Conservation (phyloP, 345 rosid species). For the Pelargonium nanum region DNA sequence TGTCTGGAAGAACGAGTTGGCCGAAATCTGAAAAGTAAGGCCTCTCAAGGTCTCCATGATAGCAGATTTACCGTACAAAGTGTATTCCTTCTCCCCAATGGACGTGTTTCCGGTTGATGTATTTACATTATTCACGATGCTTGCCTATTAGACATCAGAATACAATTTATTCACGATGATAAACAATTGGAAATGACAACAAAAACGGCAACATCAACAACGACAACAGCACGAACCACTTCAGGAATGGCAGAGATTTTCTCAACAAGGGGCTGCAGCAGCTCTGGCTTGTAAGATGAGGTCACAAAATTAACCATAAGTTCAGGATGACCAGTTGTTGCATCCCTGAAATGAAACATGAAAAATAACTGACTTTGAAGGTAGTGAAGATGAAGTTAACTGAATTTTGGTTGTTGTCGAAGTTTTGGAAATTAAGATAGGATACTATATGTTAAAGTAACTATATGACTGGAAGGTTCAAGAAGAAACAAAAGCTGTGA, state of each 20-base stretch:
- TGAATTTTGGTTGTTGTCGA: no score
- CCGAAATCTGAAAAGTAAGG: conserved; percentile 77
- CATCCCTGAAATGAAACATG: conserved; percentile 35
- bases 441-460: no score
- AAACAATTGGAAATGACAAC: not conserved
- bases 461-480: no score
- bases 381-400: conserved; percentile 1
- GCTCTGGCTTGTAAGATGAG: conserved; percentile 68
- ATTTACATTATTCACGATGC: conserved; percentile 81
- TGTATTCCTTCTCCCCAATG: conserved; percentile 82
- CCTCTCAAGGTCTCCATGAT: conserved; percentile 76
- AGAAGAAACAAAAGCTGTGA: not conserved
- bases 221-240: conserved; percentile 82
- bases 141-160: conserved; percentile 37
- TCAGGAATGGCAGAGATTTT: conserved; percentile 60
- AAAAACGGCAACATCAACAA: no score
- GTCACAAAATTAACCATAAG: conserved; percentile 96
- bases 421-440: not conserved
- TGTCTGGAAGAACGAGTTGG: conserved; percentile 94
- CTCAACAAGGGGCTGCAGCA: conserved; percentile 75
- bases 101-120: conserved; percentile 88
- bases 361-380: not conserved
- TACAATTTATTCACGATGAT: not conserved
- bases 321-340: conserved; percentile 49
- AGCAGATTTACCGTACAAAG: conserved; percentile 58